These are phyloP conservation scores for Fusarium concolor DNA, from an alignment of 2,329 filamentous ascomycete species.

Conservation along the genomic window DNA sequence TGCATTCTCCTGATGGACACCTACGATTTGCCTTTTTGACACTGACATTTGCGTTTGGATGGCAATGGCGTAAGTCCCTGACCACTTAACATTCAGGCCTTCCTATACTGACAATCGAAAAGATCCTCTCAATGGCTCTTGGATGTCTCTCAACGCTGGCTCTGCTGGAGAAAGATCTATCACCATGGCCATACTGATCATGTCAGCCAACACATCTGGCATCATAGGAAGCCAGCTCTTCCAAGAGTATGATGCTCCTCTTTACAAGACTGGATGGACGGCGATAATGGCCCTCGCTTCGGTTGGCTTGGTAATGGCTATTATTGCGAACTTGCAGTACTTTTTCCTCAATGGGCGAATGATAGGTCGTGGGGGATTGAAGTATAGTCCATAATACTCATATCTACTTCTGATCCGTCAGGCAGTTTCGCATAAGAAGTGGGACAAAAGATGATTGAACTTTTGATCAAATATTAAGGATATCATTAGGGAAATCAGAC, in stretches of 20 bases:
- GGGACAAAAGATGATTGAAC: not conserved
- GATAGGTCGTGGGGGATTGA: conserved; percentile 21
- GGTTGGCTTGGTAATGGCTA: conserved; percentile 37
- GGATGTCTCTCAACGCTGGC: conserved; percentile 48
- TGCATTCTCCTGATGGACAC: conserved; percentile 30
- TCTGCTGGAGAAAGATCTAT: conserved; percentile 48
- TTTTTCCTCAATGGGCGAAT: conserved; percentile 55
- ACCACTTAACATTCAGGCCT: too few species aligned
- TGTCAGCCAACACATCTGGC: conserved; percentile 49
- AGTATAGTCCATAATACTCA: conserved; percentile 26
- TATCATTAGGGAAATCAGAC: conserved; percentile 22
- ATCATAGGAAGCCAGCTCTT: conserved; percentile 50
- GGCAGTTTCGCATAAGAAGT: not conserved
- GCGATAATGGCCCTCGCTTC: conserved; percentile 43
- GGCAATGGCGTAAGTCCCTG: conserved; percentile 34
- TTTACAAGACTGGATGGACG: conserved; percentile 47
- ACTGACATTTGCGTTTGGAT: conserved; percentile 29
- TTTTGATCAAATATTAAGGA: conserved; percentile 27
- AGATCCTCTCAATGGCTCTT: conserved; percentile 48
- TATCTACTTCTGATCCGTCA: not conserved
- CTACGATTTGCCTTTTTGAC: conserved; percentile 32
- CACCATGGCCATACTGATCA: conserved; percentile 50
- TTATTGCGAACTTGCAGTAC: conserved; percentile 43
- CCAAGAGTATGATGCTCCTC: conserved; percentile 46
- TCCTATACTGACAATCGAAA: not conserved